Evolutionary conservation across 306 rosid species (phyloP), one percentile per base, ranked within the genome.

Genomic region (Astragalus membranaceus): DNA sequence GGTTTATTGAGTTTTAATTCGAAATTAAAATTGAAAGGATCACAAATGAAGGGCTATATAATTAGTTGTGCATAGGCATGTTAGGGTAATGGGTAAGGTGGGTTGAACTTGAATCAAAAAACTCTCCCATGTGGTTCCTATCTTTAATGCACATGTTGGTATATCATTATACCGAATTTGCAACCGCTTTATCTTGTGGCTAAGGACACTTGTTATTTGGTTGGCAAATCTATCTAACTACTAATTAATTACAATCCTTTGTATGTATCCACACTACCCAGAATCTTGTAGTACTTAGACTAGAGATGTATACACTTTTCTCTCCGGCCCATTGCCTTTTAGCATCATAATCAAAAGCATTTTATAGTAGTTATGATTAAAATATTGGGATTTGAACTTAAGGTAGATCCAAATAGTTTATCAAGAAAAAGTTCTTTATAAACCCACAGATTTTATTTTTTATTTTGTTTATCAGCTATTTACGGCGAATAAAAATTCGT

Each of bases 131-230:
- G 95, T 88, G 96, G 64, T 67, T 85, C 65, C 30, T 75, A 78
- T 76, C 81, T 75, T 78, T 77, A 87, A 80, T 69, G 88, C 87
- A 87, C 92, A 80, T 70, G 90, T 75, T 73, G 62, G 67, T 71
- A 83, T 86, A 83, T 86, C 70, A 78, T 86, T 55, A 75, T 80
- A 51, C 76, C 81, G 75, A 77, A 64, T 78, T 56, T 62, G 39
- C 79, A 75, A 73, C 72, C 44, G 72, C 77, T 66, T 78, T 78
- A 72, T 73, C 62, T 79, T 76, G 86, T 75, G 76, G 80, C 79
- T 81, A 74, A 73, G 70, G 61, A 65, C 82, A 70, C 76, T 77
- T 71, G 69, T 67, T 42, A 54, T 60, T 51, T 50, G 75, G 83
- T 77, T 68, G 80, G 70, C 70, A 76, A 74, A 65, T 73, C 69